Evolutionary conservation across 768 basidiomycete genomes (phyloP).

Genomic region (Suillus hirtellus): DNA sequence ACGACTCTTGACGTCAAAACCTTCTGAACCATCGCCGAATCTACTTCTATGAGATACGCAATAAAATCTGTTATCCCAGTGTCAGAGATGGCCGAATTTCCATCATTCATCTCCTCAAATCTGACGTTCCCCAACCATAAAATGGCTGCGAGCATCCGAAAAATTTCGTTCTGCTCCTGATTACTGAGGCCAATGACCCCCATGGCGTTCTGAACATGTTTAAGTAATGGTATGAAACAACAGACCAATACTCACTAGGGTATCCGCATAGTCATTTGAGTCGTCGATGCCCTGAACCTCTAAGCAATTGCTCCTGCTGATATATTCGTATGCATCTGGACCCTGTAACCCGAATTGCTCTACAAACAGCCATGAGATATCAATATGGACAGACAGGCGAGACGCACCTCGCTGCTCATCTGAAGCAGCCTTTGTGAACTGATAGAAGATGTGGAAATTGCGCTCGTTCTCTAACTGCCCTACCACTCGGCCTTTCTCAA

Average conservation of each 20-base stretch:
- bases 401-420: constrained; percentile 80
- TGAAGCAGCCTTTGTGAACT: constrained; percentile 95
- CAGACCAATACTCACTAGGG: constrained; percentile 58
- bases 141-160: constrained; percentile 87
- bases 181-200: constrained; percentile 82
- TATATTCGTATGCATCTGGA: constrained; percentile 94
- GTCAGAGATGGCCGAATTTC: constrained; percentile 81
- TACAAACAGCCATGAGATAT: constrained; percentile 34
- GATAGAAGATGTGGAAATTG: constrained; percentile 99
- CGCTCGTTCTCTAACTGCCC: constrained; percentile 96
- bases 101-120: constrained; percentile 85
- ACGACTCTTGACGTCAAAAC: constrained; percentile 82
- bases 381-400: background rate
- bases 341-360: constrained; percentile 95
- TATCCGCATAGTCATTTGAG: constrained; percentile 82
- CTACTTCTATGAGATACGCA: constrained; percentile 90
- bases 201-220: constrained; percentile 78
- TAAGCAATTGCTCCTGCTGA: constrained; percentile 87
- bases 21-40: constrained; percentile 78
- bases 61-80: constrained; percentile 92
- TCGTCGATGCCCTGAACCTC: constrained; percentile 93
- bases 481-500: constrained; percentile 96
- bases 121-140: constrained; percentile 97
- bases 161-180: constrained; percentile 89
- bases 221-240: constrained; percentile 11